Conservation (phyloP, 306 rosid genomes). For the Rosa multiflora region DNA sequence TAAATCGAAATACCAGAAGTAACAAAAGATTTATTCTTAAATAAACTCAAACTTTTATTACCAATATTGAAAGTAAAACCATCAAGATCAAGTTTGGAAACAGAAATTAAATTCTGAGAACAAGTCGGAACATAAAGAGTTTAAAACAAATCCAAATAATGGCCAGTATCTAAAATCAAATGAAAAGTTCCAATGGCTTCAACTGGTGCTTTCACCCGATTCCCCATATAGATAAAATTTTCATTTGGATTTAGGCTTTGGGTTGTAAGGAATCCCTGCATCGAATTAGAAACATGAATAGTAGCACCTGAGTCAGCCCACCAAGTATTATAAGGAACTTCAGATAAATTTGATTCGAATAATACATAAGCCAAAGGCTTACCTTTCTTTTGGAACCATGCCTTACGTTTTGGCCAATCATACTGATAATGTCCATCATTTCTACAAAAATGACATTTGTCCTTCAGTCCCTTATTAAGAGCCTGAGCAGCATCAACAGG, state of each 20-base stretch:
- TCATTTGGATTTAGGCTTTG: too few relatives aligned
- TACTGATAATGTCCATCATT: not conserved
- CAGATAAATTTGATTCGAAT: conserved; percentile 1
- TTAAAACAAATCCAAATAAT: not conserved
- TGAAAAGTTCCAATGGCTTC: too few relatives aligned
- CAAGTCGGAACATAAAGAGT: not conserved
- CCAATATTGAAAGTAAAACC: not conserved
- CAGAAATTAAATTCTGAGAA: conserved; percentile 1
- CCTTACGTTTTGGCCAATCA: too few relatives aligned
- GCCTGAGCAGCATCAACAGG: too few relatives aligned
- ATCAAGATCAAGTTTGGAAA: not conserved
- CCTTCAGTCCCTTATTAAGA: too few relatives aligned
- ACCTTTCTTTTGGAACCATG: not conserved
- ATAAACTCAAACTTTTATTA: not conserved
- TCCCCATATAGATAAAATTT: too few relatives aligned
- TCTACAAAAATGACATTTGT: too few relatives aligned
- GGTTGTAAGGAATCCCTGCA: not conserved
- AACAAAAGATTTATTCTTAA: not conserved
- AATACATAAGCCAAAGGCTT: not conserved
- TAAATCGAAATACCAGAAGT: not conserved
- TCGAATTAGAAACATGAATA: not conserved
- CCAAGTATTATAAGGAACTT: not conserved
- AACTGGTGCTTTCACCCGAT: too few relatives aligned
- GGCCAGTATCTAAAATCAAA: too few relatives aligned
- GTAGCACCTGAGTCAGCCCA: too few relatives aligned